Conservation (phyloP, 768 basidiomycete genomes). For the Leccinum boreale region DNA sequence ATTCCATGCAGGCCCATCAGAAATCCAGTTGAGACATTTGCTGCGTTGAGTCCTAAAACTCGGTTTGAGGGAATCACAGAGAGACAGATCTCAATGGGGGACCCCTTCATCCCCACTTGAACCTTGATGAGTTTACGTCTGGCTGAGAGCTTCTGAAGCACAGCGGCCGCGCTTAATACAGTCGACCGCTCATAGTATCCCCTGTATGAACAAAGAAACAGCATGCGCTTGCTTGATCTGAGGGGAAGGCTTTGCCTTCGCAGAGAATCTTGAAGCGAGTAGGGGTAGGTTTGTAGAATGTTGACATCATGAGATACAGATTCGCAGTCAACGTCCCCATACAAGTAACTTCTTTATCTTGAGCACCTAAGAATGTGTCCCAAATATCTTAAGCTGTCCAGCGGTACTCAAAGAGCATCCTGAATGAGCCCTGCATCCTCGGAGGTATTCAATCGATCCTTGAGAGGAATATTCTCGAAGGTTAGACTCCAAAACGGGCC, state of each 20-base stretch:
- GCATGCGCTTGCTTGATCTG: conserved; percentile 72
- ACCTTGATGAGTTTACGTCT: not conserved
- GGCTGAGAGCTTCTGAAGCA: not conserved
- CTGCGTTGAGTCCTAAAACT: not conserved
- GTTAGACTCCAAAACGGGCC: not conserved
- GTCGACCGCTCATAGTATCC: not conserved
- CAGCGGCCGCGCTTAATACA: not conserved
- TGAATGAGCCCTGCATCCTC: not conserved
- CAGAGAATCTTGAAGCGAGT: conserved; percentile 91
- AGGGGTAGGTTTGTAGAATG: conserved; percentile 90
- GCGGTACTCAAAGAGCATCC: not conserved
- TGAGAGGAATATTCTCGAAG: not conserved
- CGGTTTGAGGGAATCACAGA: not conserved
- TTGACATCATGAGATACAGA: conserved; percentile 91
- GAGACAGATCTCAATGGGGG: not conserved
- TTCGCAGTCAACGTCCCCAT: conserved; percentile 95
- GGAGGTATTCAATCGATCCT: not conserved
- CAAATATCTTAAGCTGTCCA: not conserved
- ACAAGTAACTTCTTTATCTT: conserved; percentile 87
- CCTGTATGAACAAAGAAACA: conserved; percentile 4
- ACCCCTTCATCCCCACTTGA: not conserved
- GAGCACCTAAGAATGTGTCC: conserved; percentile 60
- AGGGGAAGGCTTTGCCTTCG: conserved; percentile 93
- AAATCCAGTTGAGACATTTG: not conserved
- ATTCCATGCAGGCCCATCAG: not conserved